A percentile compares a stretch with the other conserved stretches of the same genome.
These are phyloP conservation scores for Schwanniomyces etchellsii DNA, from an alignment of 1,139 yeast species.

Conservation along the genomic window DNA sequence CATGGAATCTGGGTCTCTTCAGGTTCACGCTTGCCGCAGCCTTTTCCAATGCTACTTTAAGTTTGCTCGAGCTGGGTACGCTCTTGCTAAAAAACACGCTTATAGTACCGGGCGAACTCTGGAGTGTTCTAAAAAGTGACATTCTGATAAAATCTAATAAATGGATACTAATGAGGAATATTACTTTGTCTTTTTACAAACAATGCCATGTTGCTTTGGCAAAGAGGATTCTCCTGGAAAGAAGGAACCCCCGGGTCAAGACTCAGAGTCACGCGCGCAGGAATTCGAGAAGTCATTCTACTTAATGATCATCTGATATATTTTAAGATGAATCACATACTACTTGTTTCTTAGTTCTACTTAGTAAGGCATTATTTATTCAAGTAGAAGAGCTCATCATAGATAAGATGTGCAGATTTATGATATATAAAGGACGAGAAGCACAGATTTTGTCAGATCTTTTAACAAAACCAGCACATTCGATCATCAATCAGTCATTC, in stretches of 20 bases:
- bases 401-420: constrained; percentile 44
- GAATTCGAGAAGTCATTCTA: no score
- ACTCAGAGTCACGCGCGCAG: no score
- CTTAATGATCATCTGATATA: no score
- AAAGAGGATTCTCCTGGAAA: no score
- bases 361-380: no score
- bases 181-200: no score
- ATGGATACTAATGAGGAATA: constrained; percentile 1
- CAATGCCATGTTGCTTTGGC: no score
- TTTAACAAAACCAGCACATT: constrained; percentile 91
- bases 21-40: constrained; percentile 25
- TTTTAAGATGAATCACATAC: no score
- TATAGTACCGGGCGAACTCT: constrained; percentile 39
- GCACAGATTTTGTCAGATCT: constrained; percentile 82
- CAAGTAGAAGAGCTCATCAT: no score
- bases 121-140: constrained; percentile 41
- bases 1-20: constrained; percentile 23
- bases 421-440: constrained; percentile 54
- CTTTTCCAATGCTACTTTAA: constrained; percentile 27
- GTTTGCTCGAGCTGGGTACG: constrained; percentile 26
- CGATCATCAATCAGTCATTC: constrained; percentile 92
- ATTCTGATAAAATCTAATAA: constrained; percentile 8
- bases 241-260: no score
- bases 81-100: constrained; percentile 37
- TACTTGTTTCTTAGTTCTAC: no score